These are phyloP conservation scores for Fragosphaeria purpurea DNA, from an alignment of 2,329 filamentous ascomycete species.

Conservation along the genomic window DNA sequence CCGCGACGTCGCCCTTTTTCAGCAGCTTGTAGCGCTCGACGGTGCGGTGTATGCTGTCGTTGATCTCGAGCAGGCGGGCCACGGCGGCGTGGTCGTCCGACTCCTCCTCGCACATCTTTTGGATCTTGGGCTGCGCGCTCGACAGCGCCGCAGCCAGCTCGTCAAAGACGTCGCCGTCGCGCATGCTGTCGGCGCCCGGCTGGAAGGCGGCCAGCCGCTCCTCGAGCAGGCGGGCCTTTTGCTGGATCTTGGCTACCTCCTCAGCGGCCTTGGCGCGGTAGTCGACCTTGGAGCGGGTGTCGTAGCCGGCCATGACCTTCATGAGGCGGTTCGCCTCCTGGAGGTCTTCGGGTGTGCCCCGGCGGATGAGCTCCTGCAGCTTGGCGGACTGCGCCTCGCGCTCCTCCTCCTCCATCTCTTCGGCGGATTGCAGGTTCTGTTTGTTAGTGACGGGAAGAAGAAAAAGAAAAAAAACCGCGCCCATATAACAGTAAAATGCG, in stretches of 20 bases:
- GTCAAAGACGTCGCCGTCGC: constrained; percentile 58
- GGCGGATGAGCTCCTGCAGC: constrained; percentile 87
- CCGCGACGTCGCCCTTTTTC: constrained; percentile 88
- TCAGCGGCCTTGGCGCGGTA: constrained; percentile 96
- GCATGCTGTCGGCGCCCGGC: constrained; percentile 63
- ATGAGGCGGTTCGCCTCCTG: constrained; percentile 92
- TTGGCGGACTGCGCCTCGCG: constrained; percentile 94
- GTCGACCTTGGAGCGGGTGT: constrained; percentile 91
- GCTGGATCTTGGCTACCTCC: constrained; percentile 88
- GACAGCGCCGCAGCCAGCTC: constrained; percentile 83
- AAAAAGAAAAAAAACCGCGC: not conserved
- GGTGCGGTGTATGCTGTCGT: constrained; percentile 96
- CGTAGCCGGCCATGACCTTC: constrained; percentile 98
- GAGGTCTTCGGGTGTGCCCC: constrained; percentile 83
- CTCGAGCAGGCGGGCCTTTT: constrained; percentile 85
- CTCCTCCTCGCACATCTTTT: constrained; percentile 99
- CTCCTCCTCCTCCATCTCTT: constrained; percentile 98
- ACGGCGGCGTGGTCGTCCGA: constrained; percentile 95
- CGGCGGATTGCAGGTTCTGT: constrained; percentile 86
- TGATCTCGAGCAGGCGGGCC: constrained; percentile 90
- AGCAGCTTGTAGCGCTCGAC: constrained; percentile 91
- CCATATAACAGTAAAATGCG: too few relatives aligned
- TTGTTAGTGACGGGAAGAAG: constrained; percentile 17
- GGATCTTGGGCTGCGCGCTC: constrained; percentile 95
- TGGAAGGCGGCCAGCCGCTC: constrained; percentile 82